Base-by-base conservation (phyloP, 331 rosid species). In the Cydonia oblonga region DNA sequence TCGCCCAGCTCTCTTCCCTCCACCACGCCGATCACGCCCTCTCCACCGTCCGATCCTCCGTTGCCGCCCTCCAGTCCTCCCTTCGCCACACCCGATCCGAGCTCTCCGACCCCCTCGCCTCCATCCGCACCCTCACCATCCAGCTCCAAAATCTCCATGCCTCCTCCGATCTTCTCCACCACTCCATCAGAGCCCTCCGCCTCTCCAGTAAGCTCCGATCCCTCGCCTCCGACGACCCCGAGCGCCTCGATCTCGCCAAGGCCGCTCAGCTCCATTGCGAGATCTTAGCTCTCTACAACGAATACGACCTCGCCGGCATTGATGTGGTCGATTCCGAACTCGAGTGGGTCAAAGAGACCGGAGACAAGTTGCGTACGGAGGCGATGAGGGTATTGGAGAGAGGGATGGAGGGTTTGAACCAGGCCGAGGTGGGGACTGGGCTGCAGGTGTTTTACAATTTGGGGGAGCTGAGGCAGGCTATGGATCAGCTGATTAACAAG, bases 371-470 rank as follows among this genome's bases (percentile, higher is more conserved):
- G 75, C 75, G 99, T 68, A 75, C 65, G 30, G 97, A 88, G 79
- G 97, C 97, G 10, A 95, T 88, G 99, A 84, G 78, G 75, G 91
- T 92, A 18, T 75, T 95, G 42, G 95, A 88, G 65, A 67, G 96
- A 38, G 99, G 99, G 52, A 89, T 91, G 99, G 99, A 91, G 79
- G 96, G 99, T 54, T 75, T 95, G 89, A 95, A 95, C 63, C 97
- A 95, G 64, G 97, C 96, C 4, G 97, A 91, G 82, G 99, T 91
- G 16, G 99, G 97, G n/a, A 89, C 96, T 3, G 97, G 97, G 0
- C 82, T 95, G 81, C 99, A 95, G 83, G 99, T 95, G 76, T 95
- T 89, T 81, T 91, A 89, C 64, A 95, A 95, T 81, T 82, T 95
- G 1, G 99, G 97, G 6, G 99, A 91, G 70, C 81, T 95, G 84